Base-by-base conservation (phyloP, 805 yeast species). In the Starmerella floris region DNA sequence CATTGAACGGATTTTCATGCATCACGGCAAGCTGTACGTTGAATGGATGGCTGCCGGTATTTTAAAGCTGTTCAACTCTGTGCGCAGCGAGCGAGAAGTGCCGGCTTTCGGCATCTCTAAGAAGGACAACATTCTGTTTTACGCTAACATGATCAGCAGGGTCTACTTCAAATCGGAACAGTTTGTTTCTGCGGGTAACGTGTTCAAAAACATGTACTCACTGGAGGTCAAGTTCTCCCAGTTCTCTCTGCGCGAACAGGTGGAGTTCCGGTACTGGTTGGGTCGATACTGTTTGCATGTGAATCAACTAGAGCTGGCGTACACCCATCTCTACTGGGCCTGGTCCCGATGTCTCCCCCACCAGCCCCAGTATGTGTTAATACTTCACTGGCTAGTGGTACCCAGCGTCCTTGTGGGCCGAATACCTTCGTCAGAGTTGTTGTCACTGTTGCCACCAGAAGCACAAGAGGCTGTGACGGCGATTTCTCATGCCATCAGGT, bases 121-220 rank as follows among this genome's bases (percentile, higher is more conserved):
- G 51, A 74, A 70, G 47, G 56, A 64, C 21, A 68, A 76, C 25
- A 62, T 77, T 35, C 54, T 78, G 21, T 72, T 65, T 50, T 60
- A 76, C 13, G 78, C 81, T 1, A 66, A 65, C 28, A 63, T 64
- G 43, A 60, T 78, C 39, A 77, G 81, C 54, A 66, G 70, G 43
- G 59, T 73, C 5, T 79, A 78, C 56, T 76, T 61, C 55, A 20
- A 36, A 23, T 30, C 52, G 64, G 28, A 63, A 68, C 50, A 67
- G 53, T 56, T 60, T 64, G 62, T 75, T 52, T 46, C 62, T 39
- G 43, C 65, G 59, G 61, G 83, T 74, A 22, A 82, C 76, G 62
- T 83, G 87, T 58, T 94, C 93, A 19, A 91, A 87, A 68, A 83
- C 88, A 49, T 83, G 66, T 33, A 83, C 73, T 6, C 52, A 1